Evolutionary conservation across 768 basidiomycete species (phyloP).

Genomic region (Porphyrellus cyaneotinctus): DNA sequence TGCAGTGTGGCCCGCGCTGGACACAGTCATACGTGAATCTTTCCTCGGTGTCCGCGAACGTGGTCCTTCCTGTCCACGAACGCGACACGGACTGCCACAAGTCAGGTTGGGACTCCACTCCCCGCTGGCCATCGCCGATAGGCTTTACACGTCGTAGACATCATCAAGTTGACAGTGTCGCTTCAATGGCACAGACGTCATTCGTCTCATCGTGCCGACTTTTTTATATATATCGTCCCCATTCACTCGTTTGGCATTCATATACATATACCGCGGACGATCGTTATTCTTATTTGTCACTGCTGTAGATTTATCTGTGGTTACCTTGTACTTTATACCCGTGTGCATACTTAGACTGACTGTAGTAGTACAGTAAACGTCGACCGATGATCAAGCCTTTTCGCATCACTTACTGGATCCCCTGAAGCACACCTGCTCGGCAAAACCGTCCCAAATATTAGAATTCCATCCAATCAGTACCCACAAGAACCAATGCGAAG

Average conservation of each 20-base stretch:
- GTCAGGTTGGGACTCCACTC: conserved; percentile 13
- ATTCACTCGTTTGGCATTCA: conserved; percentile 14
- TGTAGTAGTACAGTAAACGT: conserved; percentile 9
- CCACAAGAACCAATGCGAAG: no score
- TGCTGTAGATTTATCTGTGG: conserved; percentile 19
- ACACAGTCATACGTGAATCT: conserved; percentile 47
- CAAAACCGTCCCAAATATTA: no score
- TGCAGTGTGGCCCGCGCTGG: conserved; percentile 81
- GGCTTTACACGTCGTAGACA: conserved; percentile 12
- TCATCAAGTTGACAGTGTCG: neutral
- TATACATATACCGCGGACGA: conserved; percentile 4
- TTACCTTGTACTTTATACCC: conserved; percentile 9
- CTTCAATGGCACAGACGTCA: neutral
- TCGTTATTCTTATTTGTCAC: conserved; percentile 13
- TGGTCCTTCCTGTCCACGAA: conserved; percentile 19
- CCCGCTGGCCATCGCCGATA: conserved; percentile 8
- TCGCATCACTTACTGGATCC: neutral
- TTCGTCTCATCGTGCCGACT: neutral
- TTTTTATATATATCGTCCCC: neutral
- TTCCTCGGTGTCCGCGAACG: conserved; percentile 58
- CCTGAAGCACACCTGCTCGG: no score
- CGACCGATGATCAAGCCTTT: neutral
- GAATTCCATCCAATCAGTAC: no score
- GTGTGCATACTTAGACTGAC: conserved; percentile 6
- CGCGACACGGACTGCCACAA: conserved; percentile 17